A percentile compares a stretch with the other conserved stretches of the same genome.
Evolutionary conservation across 192 early-diverging fungal genomes (phyloP).

Genomic region (Mortierella hygrophila): DNA sequence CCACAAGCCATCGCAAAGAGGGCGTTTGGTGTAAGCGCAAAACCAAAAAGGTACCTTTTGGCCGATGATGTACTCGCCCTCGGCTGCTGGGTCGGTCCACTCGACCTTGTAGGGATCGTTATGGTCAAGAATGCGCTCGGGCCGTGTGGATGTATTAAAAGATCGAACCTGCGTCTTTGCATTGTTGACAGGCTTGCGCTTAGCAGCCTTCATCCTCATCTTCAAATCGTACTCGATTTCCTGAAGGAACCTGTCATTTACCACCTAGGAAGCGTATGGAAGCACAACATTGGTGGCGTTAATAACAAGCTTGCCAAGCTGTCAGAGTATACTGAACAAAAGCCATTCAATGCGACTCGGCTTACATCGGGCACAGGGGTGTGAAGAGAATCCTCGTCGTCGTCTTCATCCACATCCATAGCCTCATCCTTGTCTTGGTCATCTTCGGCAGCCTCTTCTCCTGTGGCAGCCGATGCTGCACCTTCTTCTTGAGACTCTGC

Average conservation of each 20-base stretch:
- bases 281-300: not conserved
- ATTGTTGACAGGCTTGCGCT: slow-evolving; percentile 82
- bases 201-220: slow-evolving; percentile 83
- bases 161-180: slow-evolving; percentile 77
- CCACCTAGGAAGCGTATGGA: slow-evolving; percentile 12
- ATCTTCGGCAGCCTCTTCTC: slow-evolving; percentile 16
- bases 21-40: not conserved
- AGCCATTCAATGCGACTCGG: not conserved
- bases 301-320: not conserved
- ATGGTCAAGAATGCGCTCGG: slow-evolving; percentile 84
- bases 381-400: slow-evolving; percentile 18
- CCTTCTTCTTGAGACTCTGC: not conserved
- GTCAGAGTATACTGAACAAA: not conserved
- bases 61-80: slow-evolving; percentile 68
- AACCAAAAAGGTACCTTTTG: slow-evolving; percentile 65
- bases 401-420: slow-evolving; percentile 47
- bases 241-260: slow-evolving; percentile 51
- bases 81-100: slow-evolving; percentile 72
- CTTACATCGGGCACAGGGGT: slow-evolving; percentile 21
- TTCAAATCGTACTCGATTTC: slow-evolving; percentile 79
- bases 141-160: slow-evolving; percentile 75
- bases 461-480: not conserved
- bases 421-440: slow-evolving; percentile 31
- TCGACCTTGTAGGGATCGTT: slow-evolving; percentile 94
- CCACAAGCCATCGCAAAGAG: not conserved